Evolutionary conservation across 2,329 filamentous ascomycete species (phyloP).

Genomic region (Acarospora socialis): DNA sequence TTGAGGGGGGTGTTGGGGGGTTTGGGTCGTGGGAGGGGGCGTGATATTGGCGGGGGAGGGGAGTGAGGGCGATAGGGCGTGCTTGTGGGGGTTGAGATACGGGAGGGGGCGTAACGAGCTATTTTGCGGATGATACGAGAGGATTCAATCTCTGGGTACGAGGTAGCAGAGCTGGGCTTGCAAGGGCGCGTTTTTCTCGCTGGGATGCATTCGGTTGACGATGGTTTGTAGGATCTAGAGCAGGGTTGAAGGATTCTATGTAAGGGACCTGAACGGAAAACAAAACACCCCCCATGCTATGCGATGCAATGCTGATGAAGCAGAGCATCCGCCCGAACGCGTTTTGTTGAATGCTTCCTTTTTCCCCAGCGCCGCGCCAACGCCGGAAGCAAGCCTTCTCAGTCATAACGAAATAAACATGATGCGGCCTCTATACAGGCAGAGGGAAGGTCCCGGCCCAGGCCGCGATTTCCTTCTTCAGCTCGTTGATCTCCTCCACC

Average conservation of each 20-base stretch:
- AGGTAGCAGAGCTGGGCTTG: too few relatives aligned
- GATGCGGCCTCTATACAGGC: slow-evolving; percentile 53
- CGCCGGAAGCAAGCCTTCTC: neutral
- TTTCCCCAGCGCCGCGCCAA: neutral
- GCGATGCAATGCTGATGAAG: too few relatives aligned
- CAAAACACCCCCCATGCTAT: too few relatives aligned
- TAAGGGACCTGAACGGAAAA: too few relatives aligned
- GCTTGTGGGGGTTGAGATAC: neutral
- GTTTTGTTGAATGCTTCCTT: slow-evolving; percentile 66
- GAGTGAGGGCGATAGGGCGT: slow-evolving; percentile 1
- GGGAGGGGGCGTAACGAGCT: too few relatives aligned
- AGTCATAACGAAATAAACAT: too few relatives aligned
- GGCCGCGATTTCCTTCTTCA: slow-evolving; percentile 75
- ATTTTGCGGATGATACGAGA: too few relatives aligned
- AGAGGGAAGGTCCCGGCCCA: slow-evolving; percentile 91
- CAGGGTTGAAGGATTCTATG: neutral
- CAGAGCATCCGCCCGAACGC: slow-evolving; percentile 93
- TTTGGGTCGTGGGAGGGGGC: slow-evolving; percentile 23
- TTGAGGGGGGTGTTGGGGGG: slow-evolving; percentile 27
- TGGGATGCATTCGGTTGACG: too few relatives aligned
- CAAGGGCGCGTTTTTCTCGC: too few relatives aligned
- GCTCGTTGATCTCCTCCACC: slow-evolving; percentile 64
- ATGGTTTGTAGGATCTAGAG: neutral
- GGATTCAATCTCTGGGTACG: too few relatives aligned
- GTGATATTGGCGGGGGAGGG: slow-evolving; percentile 4